Evolutionary conservation across 225 moss, liverwort and hornwort genomes (phyloP).

Genomic region (Pleurozium schreberi): DNA sequence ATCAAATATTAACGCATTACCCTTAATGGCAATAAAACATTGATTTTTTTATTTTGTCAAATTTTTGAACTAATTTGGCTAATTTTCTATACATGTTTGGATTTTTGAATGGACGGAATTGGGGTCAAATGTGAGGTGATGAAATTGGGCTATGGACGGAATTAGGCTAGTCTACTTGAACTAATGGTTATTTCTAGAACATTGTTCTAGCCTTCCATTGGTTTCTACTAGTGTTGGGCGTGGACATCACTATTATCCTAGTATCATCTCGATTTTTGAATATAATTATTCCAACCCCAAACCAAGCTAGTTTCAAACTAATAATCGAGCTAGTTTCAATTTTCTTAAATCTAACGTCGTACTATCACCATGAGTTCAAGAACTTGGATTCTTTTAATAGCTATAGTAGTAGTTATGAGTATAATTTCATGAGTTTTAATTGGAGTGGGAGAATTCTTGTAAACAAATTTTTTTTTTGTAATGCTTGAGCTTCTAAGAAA

Average conservation of each 20-base stretch:
- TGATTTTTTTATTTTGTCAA: no score
- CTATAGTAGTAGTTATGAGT: rapidly evolving
- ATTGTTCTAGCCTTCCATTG: background rate
- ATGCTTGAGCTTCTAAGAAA: background rate
- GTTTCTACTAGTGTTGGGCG: background rate
- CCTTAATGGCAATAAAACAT: no score
- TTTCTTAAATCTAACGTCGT: background rate
- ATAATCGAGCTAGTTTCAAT: background rate
- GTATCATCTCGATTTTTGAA: rapidly evolving
- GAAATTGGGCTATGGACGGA: no score
- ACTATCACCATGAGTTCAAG: background rate
- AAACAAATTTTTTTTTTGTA: background rate
- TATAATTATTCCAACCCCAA: background rate
- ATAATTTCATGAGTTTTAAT: background rate
- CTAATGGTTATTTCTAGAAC: no score
- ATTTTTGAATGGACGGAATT: no score
- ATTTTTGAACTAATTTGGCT: no score
- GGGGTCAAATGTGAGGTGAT: no score
- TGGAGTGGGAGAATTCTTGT: background rate
- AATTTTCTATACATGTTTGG: no score
- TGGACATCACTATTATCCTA: rapidly evolving
- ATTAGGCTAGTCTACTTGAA: no score
- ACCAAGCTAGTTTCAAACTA: background rate
- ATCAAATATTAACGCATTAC: no score
- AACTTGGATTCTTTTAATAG: background rate